Evolutionary conservation across 2,329 filamentous ascomycete genomes (phyloP), one percentile per base, ranked within the genome.

Genomic region (Neospermospora avenae): DNA sequence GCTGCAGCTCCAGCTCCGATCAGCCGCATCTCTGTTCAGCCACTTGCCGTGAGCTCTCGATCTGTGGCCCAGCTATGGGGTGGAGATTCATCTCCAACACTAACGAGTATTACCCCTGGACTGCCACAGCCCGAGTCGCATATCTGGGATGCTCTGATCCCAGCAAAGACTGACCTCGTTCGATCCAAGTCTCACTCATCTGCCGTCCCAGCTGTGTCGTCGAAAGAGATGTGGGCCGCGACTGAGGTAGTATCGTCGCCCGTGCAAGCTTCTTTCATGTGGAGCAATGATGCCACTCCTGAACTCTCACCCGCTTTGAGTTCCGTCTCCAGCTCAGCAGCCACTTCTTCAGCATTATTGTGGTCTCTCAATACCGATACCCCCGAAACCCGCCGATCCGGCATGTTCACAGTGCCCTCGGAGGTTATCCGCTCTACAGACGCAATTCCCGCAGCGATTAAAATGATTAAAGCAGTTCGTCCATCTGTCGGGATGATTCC

Each of bases 121-220:
- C 55, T 70, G n/a, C 62, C 67, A 44, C 68, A 70, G 51, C 68
- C 69, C 13, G 59, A 63, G 7, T 46, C 60, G 16, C 52, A 22
- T 44, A 37, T 63, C 11, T 71, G 69, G 68, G 46, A 61, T 25
- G 58, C 63, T 42, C 57, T 69, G 14, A 20, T 67, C n/a, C 45
- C 55, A 49, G 55, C 64, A 52, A 58, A 57, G 7, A 46, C 65
- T 44, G 60, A 61, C 42, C 20, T 44, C 22, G 34, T 65, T 28
- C 57, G 63, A 60, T 62, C 63, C 0, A 68, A 62, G 44, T 51
- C 65, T 28, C 66, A 58, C 8, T 13, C 48, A 16, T 48, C 41
- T 3, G 20, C 31, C 4, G 25, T 69, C n/a, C 63, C 66, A 41
- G 25, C 55, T 1, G 48, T 70, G 2, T 44, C 52, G 14, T 65